phyloP scores from a whole-genome alignment of 306 rosid genomes.

The Crotalaria pallida region DNA sequence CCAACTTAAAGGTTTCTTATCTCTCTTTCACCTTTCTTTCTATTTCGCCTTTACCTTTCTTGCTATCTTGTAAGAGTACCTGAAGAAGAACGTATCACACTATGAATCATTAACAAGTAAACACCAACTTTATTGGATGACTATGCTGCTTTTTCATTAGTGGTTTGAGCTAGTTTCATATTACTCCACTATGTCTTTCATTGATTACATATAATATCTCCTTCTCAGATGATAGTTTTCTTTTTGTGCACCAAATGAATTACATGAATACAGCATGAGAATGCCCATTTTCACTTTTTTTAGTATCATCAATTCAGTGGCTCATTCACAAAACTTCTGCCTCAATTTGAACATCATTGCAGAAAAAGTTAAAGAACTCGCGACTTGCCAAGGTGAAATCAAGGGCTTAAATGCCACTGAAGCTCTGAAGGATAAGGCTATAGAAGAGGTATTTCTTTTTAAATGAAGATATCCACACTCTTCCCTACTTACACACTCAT shows the following conservation, averaged over 20 bases:
- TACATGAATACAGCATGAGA: neutral
- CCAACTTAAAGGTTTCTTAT: conserved; percentile 61
- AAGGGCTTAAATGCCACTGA: conserved; percentile 63
- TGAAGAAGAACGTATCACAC: neutral
- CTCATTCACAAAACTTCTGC: neutral
- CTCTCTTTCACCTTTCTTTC: neutral
- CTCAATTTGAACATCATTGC: conserved; percentile 15
- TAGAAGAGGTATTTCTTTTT: conserved; percentile 56
- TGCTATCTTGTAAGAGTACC: neutral
- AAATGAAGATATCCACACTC: neutral
- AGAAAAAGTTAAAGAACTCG: conserved; percentile 61
- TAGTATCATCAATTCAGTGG: neutral
- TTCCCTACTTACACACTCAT: neutral
- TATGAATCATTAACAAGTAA: neutral
- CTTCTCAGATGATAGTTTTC: neutral
- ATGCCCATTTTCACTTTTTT: conserved; percentile 6
- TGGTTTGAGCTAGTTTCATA: neutral
- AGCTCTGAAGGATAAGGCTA: conserved; percentile 72
- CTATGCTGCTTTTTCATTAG: neutral
- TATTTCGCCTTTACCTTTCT: neutral
- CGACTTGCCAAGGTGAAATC: conserved; percentile 55
- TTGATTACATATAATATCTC: neutral
- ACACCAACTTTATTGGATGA: neutral
- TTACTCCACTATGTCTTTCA: conserved; percentile 6
- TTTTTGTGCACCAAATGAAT: neutral